Base-by-base conservation (phyloP, 1,139 yeast species). In the Protomyces lactucae-debilis region DNA sequence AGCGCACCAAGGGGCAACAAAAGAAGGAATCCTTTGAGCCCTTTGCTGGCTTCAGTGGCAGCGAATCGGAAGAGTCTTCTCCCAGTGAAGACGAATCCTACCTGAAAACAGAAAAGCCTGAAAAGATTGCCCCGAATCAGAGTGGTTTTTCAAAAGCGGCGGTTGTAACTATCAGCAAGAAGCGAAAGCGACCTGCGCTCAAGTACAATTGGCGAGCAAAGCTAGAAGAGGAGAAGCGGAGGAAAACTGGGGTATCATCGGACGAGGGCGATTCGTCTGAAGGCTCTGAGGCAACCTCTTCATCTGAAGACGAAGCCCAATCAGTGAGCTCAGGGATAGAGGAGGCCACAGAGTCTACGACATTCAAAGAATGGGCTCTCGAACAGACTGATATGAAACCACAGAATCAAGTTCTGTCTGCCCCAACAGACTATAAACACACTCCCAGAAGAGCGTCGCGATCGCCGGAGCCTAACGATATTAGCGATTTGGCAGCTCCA, bases 391-490 rank as follows among this genome's bases (percentile, higher is more conserved):
- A 28, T 12, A 37, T 56, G 48, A n/a, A 43, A 9, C 25, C 25
- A 16, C 48, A 43, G 12, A 23, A 43, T 18, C 48, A 43, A 10
- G 6, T 16, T 23, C 18, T 10, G 43, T 23, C 37, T n/a, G 39
- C 14, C 12, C 43, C 23, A n/a, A 16, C 37, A 28, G 32, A 39
- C n/a, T 12, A 25, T 51, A 56, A 18, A 32, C 67, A 8, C 60
- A n/a, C 23, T 6, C 28, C 77, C 82, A 65, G 78, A 67, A 79
- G 82, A 14, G 74, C 82, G 1, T 76, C 81, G 1, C 81, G 86
- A 59, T 79, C 80, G 43, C 93, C 86, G 72, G 93, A 87, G 72
- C 67, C 82, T 39, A 88, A 83, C 57, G 87, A 83, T 70, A 86
- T 21, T 6, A 23, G 87, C 72, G 82, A 80, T 65, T 72, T 76